Base-by-base conservation (phyloP, 179 eudicot species). In the Gypsophila paniculata region DNA sequence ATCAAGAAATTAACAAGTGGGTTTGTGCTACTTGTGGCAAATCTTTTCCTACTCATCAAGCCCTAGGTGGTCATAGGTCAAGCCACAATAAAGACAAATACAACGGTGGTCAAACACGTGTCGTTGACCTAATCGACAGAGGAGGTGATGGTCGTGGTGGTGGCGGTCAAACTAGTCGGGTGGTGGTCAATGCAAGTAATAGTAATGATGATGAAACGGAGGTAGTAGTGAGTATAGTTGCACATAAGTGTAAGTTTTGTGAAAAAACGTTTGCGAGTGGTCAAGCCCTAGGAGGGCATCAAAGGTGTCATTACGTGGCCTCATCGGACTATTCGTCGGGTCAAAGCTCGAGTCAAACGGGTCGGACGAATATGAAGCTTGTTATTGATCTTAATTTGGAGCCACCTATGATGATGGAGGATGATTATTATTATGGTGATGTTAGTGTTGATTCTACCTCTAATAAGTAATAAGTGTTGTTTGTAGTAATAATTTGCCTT, bases 11-110 rank as follows among this genome's bases (percentile, higher is more conserved):
- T 14, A 53, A 17, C 7, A 46, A 44, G 68, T 82, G 73, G 70
- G 25, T 14, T 13, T 82, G 85, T 34, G 68, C 0, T 12, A 76
- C 79, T 14, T 82, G 85, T 65, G 67, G 39, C n/a, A 82, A 71
- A 42, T 18, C 52, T 19, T 82, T 82, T 46, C 29, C 72, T 5
- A 79, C 75, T 0, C 72, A 74, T n/a, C 83, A 79, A 71, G 83
- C 85, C 36, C 61, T 82, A 59, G 85, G 85, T 0, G 85, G 85
- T 44, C 85, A 82, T 65, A 66, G 72, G 54, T 82, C 85, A 39
- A 79, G 82, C 48, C 83, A 82, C 69, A 73, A 79, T 49, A 71
- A 68, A 55, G 78, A 72, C 48, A 79, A 72, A 14, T 42, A 42
- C 46, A 42, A 42, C 6, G 11, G 8, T 42, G 11, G 8, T 42